Conservation (phyloP, 768 basidiomycete genomes). For the Pleurotus platypus region DNA sequence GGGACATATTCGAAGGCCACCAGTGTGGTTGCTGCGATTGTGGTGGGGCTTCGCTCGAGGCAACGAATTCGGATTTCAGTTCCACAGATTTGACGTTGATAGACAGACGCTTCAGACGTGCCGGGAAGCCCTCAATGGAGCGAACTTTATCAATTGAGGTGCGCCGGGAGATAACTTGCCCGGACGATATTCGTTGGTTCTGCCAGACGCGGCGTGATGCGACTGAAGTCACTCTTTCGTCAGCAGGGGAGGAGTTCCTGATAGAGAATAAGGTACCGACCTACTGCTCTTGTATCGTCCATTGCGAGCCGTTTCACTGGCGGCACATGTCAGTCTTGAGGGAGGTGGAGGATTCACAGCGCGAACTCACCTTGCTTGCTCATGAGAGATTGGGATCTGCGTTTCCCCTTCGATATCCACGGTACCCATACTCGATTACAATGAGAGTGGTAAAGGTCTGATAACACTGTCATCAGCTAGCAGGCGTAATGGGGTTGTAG, state of each 20-base stretch:
- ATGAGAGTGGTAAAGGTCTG: constrained; percentile 38
- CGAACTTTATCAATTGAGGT: constrained; percentile 22
- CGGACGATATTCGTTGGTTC: constrained; percentile 16
- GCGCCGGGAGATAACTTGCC: constrained; percentile 13
- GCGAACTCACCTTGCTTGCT: constrained; percentile 25
- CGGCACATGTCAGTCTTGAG: not conserved
- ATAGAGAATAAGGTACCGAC: no score
- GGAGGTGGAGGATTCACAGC: not conserved
- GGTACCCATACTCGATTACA: constrained; percentile 46
- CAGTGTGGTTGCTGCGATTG: not conserved
- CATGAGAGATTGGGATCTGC: constrained; percentile 29
- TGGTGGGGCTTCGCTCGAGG: not conserved
- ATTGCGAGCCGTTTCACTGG: constrained; percentile 14
- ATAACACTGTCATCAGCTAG: not conserved
- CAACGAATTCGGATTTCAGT: constrained; percentile 2
- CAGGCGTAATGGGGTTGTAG: not conserved
- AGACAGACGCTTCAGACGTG: no score
- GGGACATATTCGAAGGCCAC: not conserved
- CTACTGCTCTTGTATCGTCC: constrained; percentile 3
- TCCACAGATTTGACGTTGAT: not conserved
- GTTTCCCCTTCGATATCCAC: constrained; percentile 39
- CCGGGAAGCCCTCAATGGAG: not conserved
- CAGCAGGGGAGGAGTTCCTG: no score
- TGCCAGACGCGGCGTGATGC: constrained; percentile 21
- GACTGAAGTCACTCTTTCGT: not conserved